phyloP scores from a whole-genome alignment of 1,284 basidiomycete species.

The Cryptococcus sp. region DNA sequence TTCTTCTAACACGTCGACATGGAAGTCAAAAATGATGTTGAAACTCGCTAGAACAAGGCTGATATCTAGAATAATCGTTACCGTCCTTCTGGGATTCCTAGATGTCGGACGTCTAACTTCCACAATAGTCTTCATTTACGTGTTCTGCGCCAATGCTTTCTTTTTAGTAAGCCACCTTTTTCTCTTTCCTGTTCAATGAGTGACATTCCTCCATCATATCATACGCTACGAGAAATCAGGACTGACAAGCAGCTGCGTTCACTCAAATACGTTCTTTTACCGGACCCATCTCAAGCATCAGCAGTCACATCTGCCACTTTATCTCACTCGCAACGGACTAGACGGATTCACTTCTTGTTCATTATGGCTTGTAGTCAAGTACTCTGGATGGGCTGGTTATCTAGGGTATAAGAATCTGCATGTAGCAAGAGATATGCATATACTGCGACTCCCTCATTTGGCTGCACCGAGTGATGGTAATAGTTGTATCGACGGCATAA shows the following conservation, averaged over 20 bases:
- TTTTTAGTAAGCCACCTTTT: constrained; percentile 65
- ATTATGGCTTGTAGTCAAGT: constrained; percentile 66
- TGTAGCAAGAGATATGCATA: neutral
- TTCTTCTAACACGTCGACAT: neutral
- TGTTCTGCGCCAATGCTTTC: constrained; percentile 84
- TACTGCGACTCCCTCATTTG: neutral
- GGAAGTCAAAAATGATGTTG: neutral
- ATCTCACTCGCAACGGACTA: constrained; percentile 70
- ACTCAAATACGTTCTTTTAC: constrained; percentile 82
- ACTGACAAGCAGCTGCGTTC: constrained; percentile 66
- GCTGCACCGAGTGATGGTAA: too few species aligned
- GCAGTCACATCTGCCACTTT: constrained; percentile 57
- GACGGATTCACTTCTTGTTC: constrained; percentile 82
- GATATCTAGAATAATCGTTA: constrained; percentile 41
- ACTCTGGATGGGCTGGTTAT: constrained; percentile 70
- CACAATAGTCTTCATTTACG: constrained; percentile 71
- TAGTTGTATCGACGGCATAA: neutral
- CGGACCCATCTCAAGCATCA: constrained; percentile 56
- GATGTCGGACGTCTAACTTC: constrained; percentile 62
- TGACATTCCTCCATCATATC: too few species aligned
- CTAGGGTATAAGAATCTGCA: constrained; percentile 19
- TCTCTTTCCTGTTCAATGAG: neutral
- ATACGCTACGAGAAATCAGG: neutral
- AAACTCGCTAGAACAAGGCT: neutral
- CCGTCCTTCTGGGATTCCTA: constrained; percentile 41